These are phyloP conservation scores for Exserohilum turcica DNA, from an alignment of 2,329 filamentous ascomycete genomes.

Conservation along the genomic window DNA sequence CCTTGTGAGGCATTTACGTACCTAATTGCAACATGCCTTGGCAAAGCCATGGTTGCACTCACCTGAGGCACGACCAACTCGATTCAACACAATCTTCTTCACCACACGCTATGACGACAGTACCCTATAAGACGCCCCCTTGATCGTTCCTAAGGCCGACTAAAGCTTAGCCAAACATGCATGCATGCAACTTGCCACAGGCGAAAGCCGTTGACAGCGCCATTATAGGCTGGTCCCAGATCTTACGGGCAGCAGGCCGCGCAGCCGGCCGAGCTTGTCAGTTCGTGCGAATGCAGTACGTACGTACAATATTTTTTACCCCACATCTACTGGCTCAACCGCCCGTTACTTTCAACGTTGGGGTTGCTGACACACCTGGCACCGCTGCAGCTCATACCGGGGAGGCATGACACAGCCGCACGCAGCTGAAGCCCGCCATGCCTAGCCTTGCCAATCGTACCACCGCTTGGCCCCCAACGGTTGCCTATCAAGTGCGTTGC, in stretches of 20 bases:
- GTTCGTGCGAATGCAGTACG: not conserved
- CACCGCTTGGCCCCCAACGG: not conserved
- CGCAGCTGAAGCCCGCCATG: constrained; percentile 9
- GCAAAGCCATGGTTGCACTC: no score
- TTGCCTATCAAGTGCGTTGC: not conserved
- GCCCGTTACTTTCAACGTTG: not conserved
- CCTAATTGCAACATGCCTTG: no score
- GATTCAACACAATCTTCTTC: no score
- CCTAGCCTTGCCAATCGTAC: not conserved
- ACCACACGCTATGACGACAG: no score
- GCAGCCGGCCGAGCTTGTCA: not conserved
- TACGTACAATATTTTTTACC: not conserved
- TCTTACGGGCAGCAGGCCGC: not conserved
- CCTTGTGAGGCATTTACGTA: no score
- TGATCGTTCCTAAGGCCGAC: not conserved
- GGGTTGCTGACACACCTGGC: constrained; percentile 30
- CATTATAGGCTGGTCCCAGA: not conserved
- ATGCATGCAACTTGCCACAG: not conserved
- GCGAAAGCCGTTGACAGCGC: not conserved
- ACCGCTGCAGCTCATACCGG: constrained; percentile 33
- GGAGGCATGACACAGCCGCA: constrained; percentile 9
- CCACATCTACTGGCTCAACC: not conserved
- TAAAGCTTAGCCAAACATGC: not conserved
- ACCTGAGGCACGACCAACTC: no score
- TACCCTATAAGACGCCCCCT: not conserved